Evolutionary conservation across 2,329 filamentous ascomycete species (phyloP), one percentile per base, ranked within the genome.

Genomic region (Acrodontium crateriforme): DNA sequence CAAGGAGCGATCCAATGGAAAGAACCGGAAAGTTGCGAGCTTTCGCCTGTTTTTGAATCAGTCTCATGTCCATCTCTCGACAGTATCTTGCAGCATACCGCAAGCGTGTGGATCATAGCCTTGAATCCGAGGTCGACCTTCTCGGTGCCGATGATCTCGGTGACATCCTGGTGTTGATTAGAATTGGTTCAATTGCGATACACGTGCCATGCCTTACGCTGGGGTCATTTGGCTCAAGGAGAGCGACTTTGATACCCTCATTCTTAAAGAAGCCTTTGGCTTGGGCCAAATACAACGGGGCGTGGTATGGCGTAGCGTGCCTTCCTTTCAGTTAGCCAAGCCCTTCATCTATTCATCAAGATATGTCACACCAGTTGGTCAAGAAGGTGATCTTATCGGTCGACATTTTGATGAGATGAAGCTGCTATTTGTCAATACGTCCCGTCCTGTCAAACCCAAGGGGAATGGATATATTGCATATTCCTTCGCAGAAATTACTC

Each of bases 401-500:
- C 53, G 78, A 72, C 78, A 83, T 83, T n/a, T n/a, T n/a, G n/a
- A n/a, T n/a, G n/a, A n/a, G 37, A 53, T 71, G 54, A 49, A 48
- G 52, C 62, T 71, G 49, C 45, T 39, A 37, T 42, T 48, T n/a
- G 61, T 71, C 54, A 71, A 64, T 61, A 50, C 48, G 51, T 45
- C 49, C 43, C 43, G 40, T 33, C 41, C 31, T 30, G 33, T 24
- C 30, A 29, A 32, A 38, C 37, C 34, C 48, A 47, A 47, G 49
- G 53, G 52, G 54, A 59, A 65, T 71, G 71, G 70, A 76, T 77
- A n/a, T n/a, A n/a, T n/a, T n/a, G 77, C 77, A 81, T 75, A 71
- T 81, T 72, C 77, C 81, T 81, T 75, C 78, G 77, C 77, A 79
- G 74, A 74, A 67, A 79, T 80, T 79, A 76, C 74, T 72, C 74